Evolutionary conservation across 495 filamentous ascomycete species (phyloP).

Genomic region (Mycothermus thermophilus): DNA sequence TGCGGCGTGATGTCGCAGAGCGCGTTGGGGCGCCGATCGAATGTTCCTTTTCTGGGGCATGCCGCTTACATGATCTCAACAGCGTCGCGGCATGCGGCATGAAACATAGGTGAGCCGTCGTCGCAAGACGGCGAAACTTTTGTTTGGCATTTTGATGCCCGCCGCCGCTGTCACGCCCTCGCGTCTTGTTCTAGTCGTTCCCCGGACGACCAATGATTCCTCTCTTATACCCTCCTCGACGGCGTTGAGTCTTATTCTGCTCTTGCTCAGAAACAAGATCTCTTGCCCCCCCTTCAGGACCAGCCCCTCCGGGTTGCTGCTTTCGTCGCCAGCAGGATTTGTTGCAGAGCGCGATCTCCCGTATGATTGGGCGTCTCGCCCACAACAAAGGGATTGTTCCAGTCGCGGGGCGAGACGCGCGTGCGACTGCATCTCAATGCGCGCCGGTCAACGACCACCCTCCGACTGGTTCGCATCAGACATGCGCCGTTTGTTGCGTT

Average conservation of each 20-base stretch:
- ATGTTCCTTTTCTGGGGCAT: slow-evolving; percentile 1
- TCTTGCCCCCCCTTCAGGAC: too few relatives aligned
- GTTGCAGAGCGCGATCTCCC: too few relatives aligned
- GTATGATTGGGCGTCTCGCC: too few relatives aligned
- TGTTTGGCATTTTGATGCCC: slow-evolving; percentile 12
- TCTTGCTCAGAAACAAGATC: neutral
- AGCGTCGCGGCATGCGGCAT: too few relatives aligned
- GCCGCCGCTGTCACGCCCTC: slow-evolving; percentile 7
- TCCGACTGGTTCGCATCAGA: too few relatives aligned
- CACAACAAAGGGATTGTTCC: too few relatives aligned
- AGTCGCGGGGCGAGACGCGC: too few relatives aligned
- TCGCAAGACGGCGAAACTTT: slow-evolving; percentile 3
- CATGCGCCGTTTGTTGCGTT: too few relatives aligned
- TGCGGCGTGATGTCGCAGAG: slow-evolving; percentile 7
- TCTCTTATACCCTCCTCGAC: slow-evolving; percentile 18
- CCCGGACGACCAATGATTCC: slow-evolving; percentile 11
- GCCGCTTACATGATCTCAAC: slow-evolving; percentile 1
- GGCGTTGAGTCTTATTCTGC: neutral
- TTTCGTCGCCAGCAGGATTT: too few relatives aligned
- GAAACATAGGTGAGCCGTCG: slow-evolving; percentile 4
- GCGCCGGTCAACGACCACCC: too few relatives aligned
- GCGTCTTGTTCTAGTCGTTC: slow-evolving; percentile 12
- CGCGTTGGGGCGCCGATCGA: slow-evolving; percentile 1
- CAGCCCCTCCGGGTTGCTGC: too few relatives aligned
- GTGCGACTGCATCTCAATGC: too few relatives aligned